Base-by-base conservation (phyloP, 2,329 filamentous ascomycete genomes). In the Phyllachora maydis region DNA sequence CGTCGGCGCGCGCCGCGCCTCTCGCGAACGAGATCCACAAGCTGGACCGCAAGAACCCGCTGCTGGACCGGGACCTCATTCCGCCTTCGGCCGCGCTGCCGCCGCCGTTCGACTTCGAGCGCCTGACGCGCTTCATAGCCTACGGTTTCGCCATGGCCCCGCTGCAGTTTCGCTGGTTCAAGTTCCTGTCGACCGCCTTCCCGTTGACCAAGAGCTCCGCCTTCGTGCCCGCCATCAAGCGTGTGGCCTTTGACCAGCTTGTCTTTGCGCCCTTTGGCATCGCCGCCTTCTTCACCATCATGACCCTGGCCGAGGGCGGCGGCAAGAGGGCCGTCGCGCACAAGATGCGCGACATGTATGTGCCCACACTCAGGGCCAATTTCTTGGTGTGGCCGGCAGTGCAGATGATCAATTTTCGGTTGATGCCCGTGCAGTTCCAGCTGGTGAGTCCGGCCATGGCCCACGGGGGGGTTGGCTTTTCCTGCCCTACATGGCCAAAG, bases 61-160 rank as follows among this genome's bases (percentile, higher is more conserved):
- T 66, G 27, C 59, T 42, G 50, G 65, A 48, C 24, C 54, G 53
- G 19, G 77, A 83, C 20, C 50, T 81, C 21, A 68, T 82, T 24
- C 65, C 70, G 27, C 57, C 66, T 16, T 62, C 63, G 15, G 65
- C 60, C 36, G 40, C 46, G 8, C 59, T 74, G 1, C 77, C 82
- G 14, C 76, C 81, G 3, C 70, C 81, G 0, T 95, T 98, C 41
- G 85, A 98, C 49, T 95, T 95, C 39, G 88, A 95, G 52, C 70
- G 88, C 23, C 57, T 93, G 32, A 85, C 79, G 2, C 65, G 88
- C 22, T 98, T 95, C 56, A 93, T 95, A 81, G 75, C 78, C 4
- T 98, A 95, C 46, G 82, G 82, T 43, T 93, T 95, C 53, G 65
- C 76, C 42, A 93, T 95, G 81, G 82, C 88, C 4, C 88, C 88